These are phyloP conservation scores for Alnus rubra DNA, from an alignment of 306 rosid species.

Conservation along the genomic window DNA sequence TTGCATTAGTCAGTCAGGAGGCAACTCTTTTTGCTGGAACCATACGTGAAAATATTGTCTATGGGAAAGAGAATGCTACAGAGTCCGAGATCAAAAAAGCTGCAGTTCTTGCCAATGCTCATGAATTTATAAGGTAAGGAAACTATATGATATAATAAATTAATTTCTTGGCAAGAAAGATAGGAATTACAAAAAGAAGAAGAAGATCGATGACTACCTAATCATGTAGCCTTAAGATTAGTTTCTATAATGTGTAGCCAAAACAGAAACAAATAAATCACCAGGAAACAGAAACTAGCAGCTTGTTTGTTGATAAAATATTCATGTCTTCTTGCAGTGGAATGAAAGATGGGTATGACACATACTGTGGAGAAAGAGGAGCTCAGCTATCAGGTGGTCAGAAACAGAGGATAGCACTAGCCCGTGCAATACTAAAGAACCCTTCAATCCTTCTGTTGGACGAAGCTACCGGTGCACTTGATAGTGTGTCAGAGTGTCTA, in stretches of 20 bases:
- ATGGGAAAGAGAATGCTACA: slow-evolving; percentile 66
- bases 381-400: slow-evolving; percentile 91
- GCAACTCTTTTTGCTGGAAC: slow-evolving; percentile 81
- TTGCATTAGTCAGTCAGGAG: slow-evolving; percentile 83
- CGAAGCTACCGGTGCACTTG: slow-evolving; percentile 88
- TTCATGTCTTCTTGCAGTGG: slow-evolving; percentile 45
- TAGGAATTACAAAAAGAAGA: no score
- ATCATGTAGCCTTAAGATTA: no score
- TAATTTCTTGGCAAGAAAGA: neutral
- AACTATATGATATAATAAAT: neutral
- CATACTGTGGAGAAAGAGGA: slow-evolving; percentile 89
- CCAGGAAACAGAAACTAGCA: neutral
- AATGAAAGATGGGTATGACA: slow-evolving; percentile 76
- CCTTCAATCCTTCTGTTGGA: slow-evolving; percentile 81
- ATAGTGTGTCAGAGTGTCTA: slow-evolving; percentile 72
- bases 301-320: slow-evolving; percentile 3
- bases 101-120: slow-evolving; percentile 86
- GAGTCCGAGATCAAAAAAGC: slow-evolving; percentile 84
- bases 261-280: no score
- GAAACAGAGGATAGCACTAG: slow-evolving; percentile 85
- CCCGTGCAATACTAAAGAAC: slow-evolving; percentile 78
- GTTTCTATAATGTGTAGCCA: no score
- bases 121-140: slow-evolving; percentile 80
- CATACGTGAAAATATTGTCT: slow-evolving; percentile 69
- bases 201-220: no score